Conservation (phyloP, 2,329 filamentous ascomycete species). For the Cladobotryum protrusum region DNA sequence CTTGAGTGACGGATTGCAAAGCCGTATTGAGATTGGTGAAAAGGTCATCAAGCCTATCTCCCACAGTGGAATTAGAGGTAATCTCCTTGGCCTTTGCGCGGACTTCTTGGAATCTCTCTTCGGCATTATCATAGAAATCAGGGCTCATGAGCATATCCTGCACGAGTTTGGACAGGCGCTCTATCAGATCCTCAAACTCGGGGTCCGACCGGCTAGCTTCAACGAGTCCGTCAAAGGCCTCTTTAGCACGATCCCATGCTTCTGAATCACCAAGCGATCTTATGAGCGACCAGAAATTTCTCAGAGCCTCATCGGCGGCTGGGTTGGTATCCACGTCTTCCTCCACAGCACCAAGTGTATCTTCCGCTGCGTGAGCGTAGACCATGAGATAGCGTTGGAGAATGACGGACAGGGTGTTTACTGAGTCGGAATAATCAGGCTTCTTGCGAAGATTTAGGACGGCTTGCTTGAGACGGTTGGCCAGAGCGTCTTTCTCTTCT, state of each 20-base stretch:
- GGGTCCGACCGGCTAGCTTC: conserved; percentile 70
- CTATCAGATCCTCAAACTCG: conserved; percentile 73
- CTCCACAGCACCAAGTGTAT: conserved; percentile 59
- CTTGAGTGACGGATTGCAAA: conserved; percentile 60
- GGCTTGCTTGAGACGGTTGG: conserved; percentile 69
- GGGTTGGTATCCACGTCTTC: conserved; percentile 67
- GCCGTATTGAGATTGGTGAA: conserved; percentile 64
- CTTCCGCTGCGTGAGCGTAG: conserved; percentile 68
- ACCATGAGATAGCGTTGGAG: conserved; percentile 71
- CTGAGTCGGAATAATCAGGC: conserved; percentile 78
- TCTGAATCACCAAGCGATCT: conserved; percentile 69
- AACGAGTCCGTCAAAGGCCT: conserved; percentile 62
- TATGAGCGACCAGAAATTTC: conserved; percentile 75
- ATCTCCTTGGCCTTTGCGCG: conserved; percentile 55
- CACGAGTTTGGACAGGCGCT: conserved; percentile 65
- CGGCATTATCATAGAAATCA: conserved; percentile 72
- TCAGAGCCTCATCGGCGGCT: conserved; percentile 67
- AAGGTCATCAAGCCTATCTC: conserved; percentile 66
- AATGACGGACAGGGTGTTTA: conserved; percentile 69
- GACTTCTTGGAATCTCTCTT: conserved; percentile 47
- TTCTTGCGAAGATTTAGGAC: conserved; percentile 68
- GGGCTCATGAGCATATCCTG: conserved; percentile 82
- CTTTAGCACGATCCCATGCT: conserved; percentile 70
- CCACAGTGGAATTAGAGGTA: conserved; percentile 59
- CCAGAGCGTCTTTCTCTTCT: conserved; percentile 64